phyloP scores from a whole-genome alignment of 1,284 basidiomycete species.

The Leccinum subspadiceum region DNA sequence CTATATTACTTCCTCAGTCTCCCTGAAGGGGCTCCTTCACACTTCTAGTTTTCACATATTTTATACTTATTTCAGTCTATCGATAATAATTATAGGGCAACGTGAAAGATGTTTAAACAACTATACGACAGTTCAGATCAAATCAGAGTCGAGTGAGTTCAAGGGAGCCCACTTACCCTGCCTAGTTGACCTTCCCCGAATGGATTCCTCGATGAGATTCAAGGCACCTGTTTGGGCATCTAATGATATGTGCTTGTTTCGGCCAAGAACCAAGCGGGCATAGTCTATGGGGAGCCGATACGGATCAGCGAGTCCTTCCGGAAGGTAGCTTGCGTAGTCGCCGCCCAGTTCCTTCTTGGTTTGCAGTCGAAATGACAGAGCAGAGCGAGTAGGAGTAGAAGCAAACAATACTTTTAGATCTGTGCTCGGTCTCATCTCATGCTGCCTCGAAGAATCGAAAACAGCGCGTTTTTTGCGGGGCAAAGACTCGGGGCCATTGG shows the following conservation, averaged over 20 bases:
- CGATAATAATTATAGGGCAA: background rate
- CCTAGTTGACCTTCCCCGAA: slow-evolving; percentile 11
- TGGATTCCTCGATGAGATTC: slow-evolving; percentile 29
- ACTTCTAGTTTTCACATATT: slow-evolving; percentile 24
- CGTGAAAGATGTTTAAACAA: slow-evolving; percentile 8
- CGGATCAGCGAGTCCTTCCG: slow-evolving; percentile 15
- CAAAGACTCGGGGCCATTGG: background rate
- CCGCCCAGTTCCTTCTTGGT: slow-evolving; percentile 42
- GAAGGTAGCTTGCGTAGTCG: slow-evolving; percentile 50
- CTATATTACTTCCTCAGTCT: slow-evolving; percentile 14
- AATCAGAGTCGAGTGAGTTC: background rate
- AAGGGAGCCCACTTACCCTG: slow-evolving; percentile 12
- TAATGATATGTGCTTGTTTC: slow-evolving; percentile 42
- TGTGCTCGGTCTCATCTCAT: slow-evolving; percentile 28
- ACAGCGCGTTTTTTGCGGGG: slow-evolving; percentile 9
- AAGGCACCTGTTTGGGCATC: slow-evolving; percentile 33
- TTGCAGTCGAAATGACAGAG: slow-evolving; percentile 22
- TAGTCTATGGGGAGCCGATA: slow-evolving; percentile 36
- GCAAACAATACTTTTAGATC: slow-evolving; percentile 26
- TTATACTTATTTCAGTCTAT: slow-evolving; percentile 35
- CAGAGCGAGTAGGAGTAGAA: slow-evolving; percentile 4
- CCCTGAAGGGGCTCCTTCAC: slow-evolving; percentile 5
- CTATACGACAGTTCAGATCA: slow-evolving; percentile 7
- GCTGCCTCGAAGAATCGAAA: slow-evolving; percentile 6
- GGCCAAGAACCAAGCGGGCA: slow-evolving; percentile 43